Base-by-base conservation (phyloP, 129 eudicot species). In the Escallonia herrerae region DNA sequence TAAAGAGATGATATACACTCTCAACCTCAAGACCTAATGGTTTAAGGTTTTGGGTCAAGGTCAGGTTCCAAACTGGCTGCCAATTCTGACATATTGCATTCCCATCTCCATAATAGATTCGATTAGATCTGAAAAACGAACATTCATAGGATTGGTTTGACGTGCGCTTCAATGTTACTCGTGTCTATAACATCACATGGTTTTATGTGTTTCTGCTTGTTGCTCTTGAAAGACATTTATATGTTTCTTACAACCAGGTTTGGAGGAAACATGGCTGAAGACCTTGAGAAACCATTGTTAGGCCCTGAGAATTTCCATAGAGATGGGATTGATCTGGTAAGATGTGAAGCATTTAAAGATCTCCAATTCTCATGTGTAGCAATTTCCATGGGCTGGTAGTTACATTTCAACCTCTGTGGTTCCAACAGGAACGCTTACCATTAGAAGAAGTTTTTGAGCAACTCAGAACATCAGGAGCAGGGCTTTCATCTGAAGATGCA, bases 401-500 rank as follows among this genome's bases (percentile, higher is more conserved):
- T 59, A 41, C 3, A 43, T 40, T 14, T 37, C 8, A 51, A 46
- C 33, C 37, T 14, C 10, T 66, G 67, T 6, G 50, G 61, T 56
- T 51, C 44, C 46, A 53, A 50, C 77, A 83, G 90, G 90, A 77
- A 64, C 64, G 67, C 43, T 52, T 83, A 48, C 90, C 90, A 4
- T 58, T 83, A 49, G 83, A 73, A 4, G 85, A 83, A 74, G 90
- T 83, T 13, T 83, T 83, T 45, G 76, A 80, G 52, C 71, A 57
- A 59, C 54, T 83, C 43, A 74, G 66, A 71, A 70, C 83, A 22
- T 74, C 85, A 15, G 48, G 41, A 48, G 66, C 39, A 52, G 90
- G 90, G 37, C 79, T 83, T 11, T 52, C 90, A 15, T 63, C 83
- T 42, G 72, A 73, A 48, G 90, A 83, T 57, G 85, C 85, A 39